These are phyloP conservation scores for Trypanosoma cruzi DNA, from an alignment of 208 protist species.

Conservation along the genomic window DNA sequence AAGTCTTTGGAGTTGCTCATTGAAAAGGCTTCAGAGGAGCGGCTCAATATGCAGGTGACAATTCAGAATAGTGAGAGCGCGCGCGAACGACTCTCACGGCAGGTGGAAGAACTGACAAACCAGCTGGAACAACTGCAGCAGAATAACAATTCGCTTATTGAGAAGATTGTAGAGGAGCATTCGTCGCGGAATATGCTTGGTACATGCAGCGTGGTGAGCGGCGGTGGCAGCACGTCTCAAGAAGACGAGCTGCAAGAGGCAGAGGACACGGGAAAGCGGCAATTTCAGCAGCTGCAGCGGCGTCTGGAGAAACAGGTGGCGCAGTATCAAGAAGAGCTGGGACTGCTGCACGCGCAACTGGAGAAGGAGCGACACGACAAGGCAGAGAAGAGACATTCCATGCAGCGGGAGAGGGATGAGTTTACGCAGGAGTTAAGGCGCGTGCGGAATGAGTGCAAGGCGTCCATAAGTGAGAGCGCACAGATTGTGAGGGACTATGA, in stretches of 20 bases:
- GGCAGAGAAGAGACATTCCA: conserved; percentile 22
- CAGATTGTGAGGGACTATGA: conserved; percentile 57
- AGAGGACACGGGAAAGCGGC: neutral
- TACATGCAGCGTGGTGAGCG: conserved; percentile 27
- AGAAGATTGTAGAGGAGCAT: conserved; percentile 43
- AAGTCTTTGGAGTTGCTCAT: conserved; percentile 34
- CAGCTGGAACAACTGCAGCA: conserved; percentile 32
- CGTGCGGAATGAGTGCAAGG: conserved; percentile 36
- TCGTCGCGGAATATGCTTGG: conserved; percentile 29
- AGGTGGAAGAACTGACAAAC: conserved; percentile 38
- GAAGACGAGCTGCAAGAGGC: neutral
- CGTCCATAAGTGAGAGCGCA: conserved; percentile 33
- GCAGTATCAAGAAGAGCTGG: conserved; percentile 54
- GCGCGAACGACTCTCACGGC: conserved; percentile 38
- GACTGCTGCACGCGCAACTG: conserved; percentile 43
- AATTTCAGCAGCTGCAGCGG: neutral
- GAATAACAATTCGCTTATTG: conserved; percentile 45
- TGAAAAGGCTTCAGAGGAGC: conserved; percentile 25
- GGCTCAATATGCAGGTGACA: neutral
- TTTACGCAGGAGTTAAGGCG: conserved; percentile 25
- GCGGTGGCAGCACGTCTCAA: neutral
- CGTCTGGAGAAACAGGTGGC: conserved; percentile 41
- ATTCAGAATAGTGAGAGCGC: conserved; percentile 32
- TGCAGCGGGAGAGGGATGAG: conserved; percentile 27
- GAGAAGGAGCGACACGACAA: conserved; percentile 28